Base-by-base conservation (phyloP, 208 protist species). In the Trypanosoma boissoni region DNA sequence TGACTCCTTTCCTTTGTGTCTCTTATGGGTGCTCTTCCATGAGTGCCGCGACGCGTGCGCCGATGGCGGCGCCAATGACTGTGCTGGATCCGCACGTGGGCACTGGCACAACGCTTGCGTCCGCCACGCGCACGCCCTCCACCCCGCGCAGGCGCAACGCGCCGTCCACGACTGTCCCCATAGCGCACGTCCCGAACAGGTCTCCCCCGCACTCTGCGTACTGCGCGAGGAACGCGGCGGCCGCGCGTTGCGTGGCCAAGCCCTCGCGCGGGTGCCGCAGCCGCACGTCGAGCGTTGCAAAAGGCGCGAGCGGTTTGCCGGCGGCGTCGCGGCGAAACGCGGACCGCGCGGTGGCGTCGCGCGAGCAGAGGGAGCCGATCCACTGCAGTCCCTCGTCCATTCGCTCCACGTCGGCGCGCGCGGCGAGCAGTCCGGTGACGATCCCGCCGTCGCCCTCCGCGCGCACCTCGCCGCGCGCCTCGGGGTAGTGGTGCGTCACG, bases 311-410 rank as follows among this genome's bases (percentile, higher is more conserved):
- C 21, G 72, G 45, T 14, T 66, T 34, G 2, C 58, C 64, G 10
- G 53, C 51, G 31, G 76, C 66, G 41, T 83, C 57, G 4, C 32
- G 32, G 46, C 88, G 66, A 56, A 76, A 80, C 20, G 75, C 64
- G 4, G 71, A 83, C 42, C 58, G 64, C 26, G 85, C 73, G 0
- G 52, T 55, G 50, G 43, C n/a, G n/a, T n/a, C n/a, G n/a, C n/a
- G n/a, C 41, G 27, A 58, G 2, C 69, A 63, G 41, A 92, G 73
- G 24, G 84, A 67, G n/a, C 81, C 86, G 16, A 75, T 76, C 78
- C 78, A 89, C 57, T 84, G 75, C 23, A 89, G 52, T 21, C 81
- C 86, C 55, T 89, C 77, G 49, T 92, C 86, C 79, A 92, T 85
- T 39, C 63, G 53, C 26, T 72, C 36, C 41, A 88, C 76, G 43